These are phyloP conservation scores for Dothideomycetes sp. DNA, from an alignment of 2,329 filamentous ascomycete genomes.

Conservation along the genomic window DNA sequence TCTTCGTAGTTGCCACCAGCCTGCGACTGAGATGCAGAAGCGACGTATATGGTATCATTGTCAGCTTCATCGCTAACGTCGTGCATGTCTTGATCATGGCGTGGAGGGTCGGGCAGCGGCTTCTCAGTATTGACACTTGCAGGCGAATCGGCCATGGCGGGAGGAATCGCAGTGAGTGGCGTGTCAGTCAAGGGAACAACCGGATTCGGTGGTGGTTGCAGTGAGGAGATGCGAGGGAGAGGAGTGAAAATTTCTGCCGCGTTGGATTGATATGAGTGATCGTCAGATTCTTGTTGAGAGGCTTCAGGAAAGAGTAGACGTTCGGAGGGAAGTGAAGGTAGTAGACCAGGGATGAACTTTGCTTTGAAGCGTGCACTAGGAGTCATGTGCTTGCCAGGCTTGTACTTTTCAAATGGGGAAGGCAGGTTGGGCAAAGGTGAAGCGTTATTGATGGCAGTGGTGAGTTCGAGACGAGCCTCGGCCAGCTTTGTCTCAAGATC, in stretches of 20 bases:
- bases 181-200: too few species aligned
- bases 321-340: constrained; percentile 29
- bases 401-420: constrained; percentile 24
- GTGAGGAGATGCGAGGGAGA: constrained; percentile 4
- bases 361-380: constrained; percentile 21
- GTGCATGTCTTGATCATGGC: constrained; percentile 1
- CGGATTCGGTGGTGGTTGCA: constrained; percentile 2
- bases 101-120: background rate
- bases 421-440: constrained; percentile 27
- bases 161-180: constrained; percentile 3
- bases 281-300: too few species aligned
- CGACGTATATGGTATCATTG: constrained; percentile 1
- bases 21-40: too few species aligned
- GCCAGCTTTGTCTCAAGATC: constrained; percentile 49
- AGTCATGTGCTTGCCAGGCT: constrained; percentile 17
- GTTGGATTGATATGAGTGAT: too few species aligned
- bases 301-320: constrained; percentile 24
- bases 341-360: constrained; percentile 22
- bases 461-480: constrained; percentile 43
- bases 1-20: constrained; percentile 7
- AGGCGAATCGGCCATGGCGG: background rate
- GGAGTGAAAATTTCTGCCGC: constrained; percentile 3
- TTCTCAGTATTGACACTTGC: background rate
- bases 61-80: constrained; percentile 4
- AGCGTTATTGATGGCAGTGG: constrained; percentile 33